These are phyloP conservation scores for Amanita pallidorosea DNA, from an alignment of 768 basidiomycete genomes.

Conservation along the genomic window DNA sequence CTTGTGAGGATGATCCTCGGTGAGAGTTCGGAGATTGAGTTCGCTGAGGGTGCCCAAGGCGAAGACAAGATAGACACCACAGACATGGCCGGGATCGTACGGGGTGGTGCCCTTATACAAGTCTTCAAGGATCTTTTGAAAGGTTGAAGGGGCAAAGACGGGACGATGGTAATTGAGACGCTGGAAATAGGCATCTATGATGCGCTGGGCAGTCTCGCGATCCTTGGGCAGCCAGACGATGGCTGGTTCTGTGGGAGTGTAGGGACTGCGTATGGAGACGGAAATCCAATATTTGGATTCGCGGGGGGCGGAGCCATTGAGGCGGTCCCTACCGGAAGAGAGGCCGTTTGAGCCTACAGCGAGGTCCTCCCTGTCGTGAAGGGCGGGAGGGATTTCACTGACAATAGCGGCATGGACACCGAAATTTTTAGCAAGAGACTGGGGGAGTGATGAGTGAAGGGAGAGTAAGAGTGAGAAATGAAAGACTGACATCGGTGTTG, in stretches of 20 bases:
- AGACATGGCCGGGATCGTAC: conserved; percentile 70
- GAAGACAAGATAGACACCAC: conserved; percentile 66
- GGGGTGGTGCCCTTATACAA: conserved; percentile 50
- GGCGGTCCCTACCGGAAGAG: conserved; percentile 56
- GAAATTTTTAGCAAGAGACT: conserved; percentile 70
- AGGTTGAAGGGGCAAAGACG: conserved; percentile 58
- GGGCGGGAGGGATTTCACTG: conserved; percentile 37
- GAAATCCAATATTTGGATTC: conserved; percentile 53
- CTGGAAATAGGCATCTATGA: conserved; percentile 64
- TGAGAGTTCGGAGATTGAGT: conserved; percentile 59
- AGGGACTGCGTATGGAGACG: conserved; percentile 19
- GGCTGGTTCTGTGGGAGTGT: conserved; percentile 28
- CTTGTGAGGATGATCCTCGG: conserved; percentile 33
- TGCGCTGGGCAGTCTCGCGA: conserved; percentile 47
- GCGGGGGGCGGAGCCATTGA: conserved; percentile 44
- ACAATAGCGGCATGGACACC: conserved; percentile 69
- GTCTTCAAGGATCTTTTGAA: conserved; percentile 50
- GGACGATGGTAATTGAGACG: conserved; percentile 76
- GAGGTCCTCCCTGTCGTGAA: conserved; percentile 58
- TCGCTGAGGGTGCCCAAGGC: conserved; percentile 79
- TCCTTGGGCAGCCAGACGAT: conserved; percentile 71
- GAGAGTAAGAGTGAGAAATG: not conserved
- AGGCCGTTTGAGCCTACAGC: conserved; percentile 69
- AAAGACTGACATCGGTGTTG: conserved; percentile 39
- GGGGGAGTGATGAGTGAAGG: not conserved